Evolutionary conservation across 306 rosid genomes (phyloP).

Genomic region (Spatholobus suberectus): DNA sequence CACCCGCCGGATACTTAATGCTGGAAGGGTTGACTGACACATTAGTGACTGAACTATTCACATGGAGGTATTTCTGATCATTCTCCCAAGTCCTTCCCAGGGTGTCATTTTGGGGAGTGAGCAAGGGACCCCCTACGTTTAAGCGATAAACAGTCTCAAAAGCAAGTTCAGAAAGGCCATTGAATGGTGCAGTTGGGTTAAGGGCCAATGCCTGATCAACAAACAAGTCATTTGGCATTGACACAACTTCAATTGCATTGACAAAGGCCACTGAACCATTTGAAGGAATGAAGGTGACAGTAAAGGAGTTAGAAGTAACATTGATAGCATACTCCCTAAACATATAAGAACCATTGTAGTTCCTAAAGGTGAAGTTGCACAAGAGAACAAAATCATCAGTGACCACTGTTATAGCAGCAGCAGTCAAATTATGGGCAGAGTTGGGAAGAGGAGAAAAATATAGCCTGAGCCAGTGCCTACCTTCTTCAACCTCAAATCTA

Average conservation of each 20-base stretch:
- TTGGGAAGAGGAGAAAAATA: constrained; percentile 71
- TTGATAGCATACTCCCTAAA: constrained; percentile 86
- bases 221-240: constrained; percentile 74
- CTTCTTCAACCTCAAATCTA: constrained; percentile 62
- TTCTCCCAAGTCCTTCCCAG: constrained; percentile 93
- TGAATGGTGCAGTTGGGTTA: constrained; percentile 66
- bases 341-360: constrained; percentile 71
- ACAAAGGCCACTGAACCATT: constrained; percentile 80
- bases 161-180: constrained; percentile 70
- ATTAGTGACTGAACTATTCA: constrained; percentile 73
- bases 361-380: constrained; percentile 72
- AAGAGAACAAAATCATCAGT: constrained; percentile 83
- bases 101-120: constrained; percentile 81
- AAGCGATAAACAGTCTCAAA: constrained; percentile 85
- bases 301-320: constrained; percentile 68
- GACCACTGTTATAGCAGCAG: constrained; percentile 74
- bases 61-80: constrained; percentile 82
- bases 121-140: constrained; percentile 86
- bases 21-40: constrained; percentile 63
- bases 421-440: constrained; percentile 56
- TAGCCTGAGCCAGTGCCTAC: constrained; percentile 90
- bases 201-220: constrained; percentile 77
- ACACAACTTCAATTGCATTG: constrained; percentile 94
- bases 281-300: constrained; percentile 71
- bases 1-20: constrained; percentile 60